Conservation (phyloP, 768 basidiomycete genomes). For the Kwoniella sp. region DNA sequence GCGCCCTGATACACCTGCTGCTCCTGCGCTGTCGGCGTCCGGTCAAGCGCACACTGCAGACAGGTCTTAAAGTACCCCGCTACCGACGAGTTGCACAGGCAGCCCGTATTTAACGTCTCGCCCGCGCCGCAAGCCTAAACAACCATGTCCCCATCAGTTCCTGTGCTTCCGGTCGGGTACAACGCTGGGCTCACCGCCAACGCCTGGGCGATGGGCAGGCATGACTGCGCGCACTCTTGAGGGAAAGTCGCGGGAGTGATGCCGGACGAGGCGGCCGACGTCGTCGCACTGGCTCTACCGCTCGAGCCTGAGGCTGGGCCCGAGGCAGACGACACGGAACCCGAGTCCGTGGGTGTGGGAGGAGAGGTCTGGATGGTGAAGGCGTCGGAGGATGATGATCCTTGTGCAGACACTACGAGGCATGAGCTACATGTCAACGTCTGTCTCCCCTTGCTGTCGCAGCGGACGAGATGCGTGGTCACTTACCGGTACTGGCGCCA, state of each 20-base stretch:
- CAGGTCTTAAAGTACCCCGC: not conserved
- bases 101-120: slow-evolving; percentile 2
- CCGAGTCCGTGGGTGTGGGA: slow-evolving; percentile 1
- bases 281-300: not conserved
- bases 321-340: not conserved
- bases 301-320: not conserved
- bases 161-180: not conserved
- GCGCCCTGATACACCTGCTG: not conserved
- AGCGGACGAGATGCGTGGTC: too few species aligned
- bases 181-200: slow-evolving; percentile 2
- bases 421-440: too few species aligned
- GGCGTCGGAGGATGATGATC: slow-evolving; percentile 2
- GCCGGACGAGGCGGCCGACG: slow-evolving; percentile 2
- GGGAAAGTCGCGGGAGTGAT: not conserved
- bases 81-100: slow-evolving; percentile 3
- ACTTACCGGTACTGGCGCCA: too few species aligned
- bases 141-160: too few species aligned
- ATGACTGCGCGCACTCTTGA: not conserved
- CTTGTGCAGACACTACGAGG: slow-evolving; percentile 4
- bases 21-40: not conserved
- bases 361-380: slow-evolving; percentile 19
- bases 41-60: slow-evolving; percentile 5
- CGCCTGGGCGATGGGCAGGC: slow-evolving; percentile 3
- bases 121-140: slow-evolving; percentile 15
- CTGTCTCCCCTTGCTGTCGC: too few species aligned